These are phyloP conservation scores for Clonostachys sp. DNA, from an alignment of 2,329 filamentous ascomycete genomes.

Conservation along the genomic window DNA sequence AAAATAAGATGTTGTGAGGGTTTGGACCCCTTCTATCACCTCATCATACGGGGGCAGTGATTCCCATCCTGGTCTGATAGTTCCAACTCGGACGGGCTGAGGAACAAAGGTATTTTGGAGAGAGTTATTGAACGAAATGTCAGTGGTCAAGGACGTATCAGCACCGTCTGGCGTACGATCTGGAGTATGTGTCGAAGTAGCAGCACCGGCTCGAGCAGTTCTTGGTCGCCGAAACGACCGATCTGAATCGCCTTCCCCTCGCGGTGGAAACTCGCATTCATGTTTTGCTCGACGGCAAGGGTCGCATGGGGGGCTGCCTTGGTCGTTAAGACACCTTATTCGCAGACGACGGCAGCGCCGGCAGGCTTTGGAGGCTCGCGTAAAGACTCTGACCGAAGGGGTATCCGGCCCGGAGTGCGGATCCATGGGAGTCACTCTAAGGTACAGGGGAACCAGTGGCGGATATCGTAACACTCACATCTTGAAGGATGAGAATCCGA, in stretches of 20 bases:
- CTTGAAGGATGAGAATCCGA: too few relatives aligned
- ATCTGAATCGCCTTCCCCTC: not conserved
- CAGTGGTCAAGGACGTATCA: too few relatives aligned
- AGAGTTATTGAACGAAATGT: too few relatives aligned
- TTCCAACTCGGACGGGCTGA: too few relatives aligned
- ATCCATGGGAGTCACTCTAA: too few relatives aligned
- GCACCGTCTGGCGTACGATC: too few relatives aligned
- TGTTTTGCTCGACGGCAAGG: not conserved
- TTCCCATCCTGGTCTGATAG: slow-evolving; percentile 22
- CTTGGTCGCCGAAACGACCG: not conserved
- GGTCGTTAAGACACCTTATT: not conserved
- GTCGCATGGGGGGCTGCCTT: not conserved
- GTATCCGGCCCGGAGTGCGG: not conserved
- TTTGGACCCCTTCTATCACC: slow-evolving; percentile 17
- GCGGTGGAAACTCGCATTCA: not conserved
- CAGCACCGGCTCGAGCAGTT: too few relatives aligned
- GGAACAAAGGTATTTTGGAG: too few relatives aligned
- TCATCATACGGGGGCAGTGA: slow-evolving; percentile 13
- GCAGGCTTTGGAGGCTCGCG: not conserved
- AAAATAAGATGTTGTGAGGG: slow-evolving; percentile 19
- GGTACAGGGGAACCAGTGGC: too few relatives aligned
- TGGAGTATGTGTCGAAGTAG: too few relatives aligned
- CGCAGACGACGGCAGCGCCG: not conserved
- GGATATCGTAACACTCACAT: too few relatives aligned
- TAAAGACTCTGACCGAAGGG: not conserved